These are phyloP conservation scores for Nicotiana otophora DNA, from an alignment of 257 asterid species.

Conservation along the genomic window DNA sequence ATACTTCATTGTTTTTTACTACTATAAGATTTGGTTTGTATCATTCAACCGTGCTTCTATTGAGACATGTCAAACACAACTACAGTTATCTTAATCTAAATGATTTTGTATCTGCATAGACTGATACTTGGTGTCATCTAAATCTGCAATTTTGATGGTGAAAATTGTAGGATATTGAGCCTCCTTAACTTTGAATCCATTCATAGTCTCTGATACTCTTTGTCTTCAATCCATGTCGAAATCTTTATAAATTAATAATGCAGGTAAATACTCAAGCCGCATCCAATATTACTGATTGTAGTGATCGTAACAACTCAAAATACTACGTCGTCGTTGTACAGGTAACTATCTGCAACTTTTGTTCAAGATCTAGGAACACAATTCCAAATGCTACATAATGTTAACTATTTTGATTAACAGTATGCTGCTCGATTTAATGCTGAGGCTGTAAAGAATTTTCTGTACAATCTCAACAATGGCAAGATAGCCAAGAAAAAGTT, in stretches of 20 bases:
- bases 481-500: slow-evolving; percentile 78
- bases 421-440: slow-evolving; percentile 90
- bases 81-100: no score
- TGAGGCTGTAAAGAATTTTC: slow-evolving; percentile 68
- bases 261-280: slow-evolving; percentile 94
- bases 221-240: neutral
- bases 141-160: no score
- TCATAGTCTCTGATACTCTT: no score
- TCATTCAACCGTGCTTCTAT: no score
- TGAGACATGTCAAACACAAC: no score
- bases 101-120: no score
- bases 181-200: no score
- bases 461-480: slow-evolving; percentile 62
- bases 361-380: neutral
- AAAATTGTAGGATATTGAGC: no score
- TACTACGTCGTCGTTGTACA: slow-evolving; percentile 80
- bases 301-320: slow-evolving; percentile 68
- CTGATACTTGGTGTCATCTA: no score
- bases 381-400: neutral
- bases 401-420: slow-evolving; percentile 34
- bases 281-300: slow-evolving; percentile 61
- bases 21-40: no score
- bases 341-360: slow-evolving; percentile 31
- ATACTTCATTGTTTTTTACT: no score
- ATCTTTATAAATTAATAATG: slow-evolving; percentile 4